Conservation (phyloP, 225 moss, liverwort and hornwort species). For the Ulota crispa region DNA sequence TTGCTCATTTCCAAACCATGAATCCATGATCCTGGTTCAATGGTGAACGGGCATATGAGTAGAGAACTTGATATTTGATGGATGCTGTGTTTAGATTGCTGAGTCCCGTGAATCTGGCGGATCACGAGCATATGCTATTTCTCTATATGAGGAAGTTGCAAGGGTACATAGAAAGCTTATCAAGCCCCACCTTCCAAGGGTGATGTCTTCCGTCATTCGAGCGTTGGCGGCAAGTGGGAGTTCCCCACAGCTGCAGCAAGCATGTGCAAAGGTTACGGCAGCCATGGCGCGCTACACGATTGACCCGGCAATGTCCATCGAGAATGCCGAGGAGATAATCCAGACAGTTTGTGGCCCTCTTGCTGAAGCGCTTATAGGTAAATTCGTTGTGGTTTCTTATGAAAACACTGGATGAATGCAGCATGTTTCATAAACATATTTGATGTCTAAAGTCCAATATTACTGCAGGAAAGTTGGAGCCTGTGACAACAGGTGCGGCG, state of each 20-base stretch:
- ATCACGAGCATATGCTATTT: slow-evolving; percentile 73
- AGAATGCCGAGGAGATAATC: slow-evolving; percentile 64
- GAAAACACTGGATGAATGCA: not conserved
- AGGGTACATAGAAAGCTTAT: slow-evolving; percentile 77
- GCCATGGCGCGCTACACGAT: slow-evolving; percentile 68
- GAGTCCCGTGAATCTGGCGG: slow-evolving; percentile 65
- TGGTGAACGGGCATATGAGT: not conserved
- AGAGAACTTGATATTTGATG: not conserved
- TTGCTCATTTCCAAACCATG: not conserved
- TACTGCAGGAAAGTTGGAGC: slow-evolving; percentile 65
- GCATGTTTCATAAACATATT: not conserved
- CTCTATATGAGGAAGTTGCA: slow-evolving; percentile 89
- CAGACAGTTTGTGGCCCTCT: slow-evolving; percentile 69
- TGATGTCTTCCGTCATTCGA: slow-evolving; percentile 70
- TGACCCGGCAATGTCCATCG: slow-evolving; percentile 51
- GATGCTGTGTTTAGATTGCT: slow-evolving; percentile 50
- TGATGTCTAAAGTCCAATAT: not conserved
- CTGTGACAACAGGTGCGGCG: slow-evolving; percentile 84
- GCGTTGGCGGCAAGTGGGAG: slow-evolving; percentile 81
- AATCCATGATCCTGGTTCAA: not conserved
- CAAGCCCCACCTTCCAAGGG: slow-evolving; percentile 73
- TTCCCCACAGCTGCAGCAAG: slow-evolving; percentile 84
- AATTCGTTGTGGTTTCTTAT: not conserved
- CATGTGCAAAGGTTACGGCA: slow-evolving; percentile 81
- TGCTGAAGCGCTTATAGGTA: slow-evolving; percentile 57